Conservation (phyloP, 305 asterid genomes). For the Fraxinus latifolia region DNA sequence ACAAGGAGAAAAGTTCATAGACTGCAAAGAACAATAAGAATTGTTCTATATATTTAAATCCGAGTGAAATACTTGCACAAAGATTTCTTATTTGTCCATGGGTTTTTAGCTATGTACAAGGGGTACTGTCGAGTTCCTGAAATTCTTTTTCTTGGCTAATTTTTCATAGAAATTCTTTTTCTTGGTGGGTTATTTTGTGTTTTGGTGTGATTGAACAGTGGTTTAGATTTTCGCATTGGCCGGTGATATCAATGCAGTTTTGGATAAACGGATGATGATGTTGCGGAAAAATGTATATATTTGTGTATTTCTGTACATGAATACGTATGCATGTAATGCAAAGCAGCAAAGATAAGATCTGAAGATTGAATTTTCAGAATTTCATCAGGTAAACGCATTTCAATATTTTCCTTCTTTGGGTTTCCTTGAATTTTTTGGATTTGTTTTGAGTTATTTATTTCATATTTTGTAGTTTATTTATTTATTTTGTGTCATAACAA, state of each 20-base stretch:
- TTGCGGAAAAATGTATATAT: slow-evolving; percentile 9
- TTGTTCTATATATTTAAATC: neutral
- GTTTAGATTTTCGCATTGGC: slow-evolving; percentile 31
- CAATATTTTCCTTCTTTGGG: neutral
- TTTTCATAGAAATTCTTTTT: slow-evolving; percentile 5
- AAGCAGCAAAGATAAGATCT: slow-evolving; percentile 50
- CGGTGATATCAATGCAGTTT: slow-evolving; percentile 49
- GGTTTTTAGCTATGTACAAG: neutral
- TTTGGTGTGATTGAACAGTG: slow-evolving; percentile 17
- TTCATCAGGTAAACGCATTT: slow-evolving; percentile 37
- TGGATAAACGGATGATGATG: slow-evolving; percentile 30
- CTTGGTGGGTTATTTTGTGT: slow-evolving; percentile 21
- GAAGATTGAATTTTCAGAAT: slow-evolving; percentile 31
- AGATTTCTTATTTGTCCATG: neutral
- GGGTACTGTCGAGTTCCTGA: slow-evolving; percentile 8
- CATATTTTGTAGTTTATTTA: slow-evolving; percentile 3
- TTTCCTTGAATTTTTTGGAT: neutral
- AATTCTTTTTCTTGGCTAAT: slow-evolving; percentile 12
- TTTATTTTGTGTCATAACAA: neutral
- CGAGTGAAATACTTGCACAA: neutral
- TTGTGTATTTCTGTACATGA: neutral
- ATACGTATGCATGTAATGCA: slow-evolving; percentile 41
- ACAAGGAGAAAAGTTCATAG: neutral
- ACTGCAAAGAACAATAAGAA: neutral
- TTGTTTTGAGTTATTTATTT: slow-evolving; percentile 8